Evolutionary conservation across 1,139 yeast genomes (phyloP), one percentile per base, ranked within the genome.

Genomic region (Taphrina wiesneri): DNA sequence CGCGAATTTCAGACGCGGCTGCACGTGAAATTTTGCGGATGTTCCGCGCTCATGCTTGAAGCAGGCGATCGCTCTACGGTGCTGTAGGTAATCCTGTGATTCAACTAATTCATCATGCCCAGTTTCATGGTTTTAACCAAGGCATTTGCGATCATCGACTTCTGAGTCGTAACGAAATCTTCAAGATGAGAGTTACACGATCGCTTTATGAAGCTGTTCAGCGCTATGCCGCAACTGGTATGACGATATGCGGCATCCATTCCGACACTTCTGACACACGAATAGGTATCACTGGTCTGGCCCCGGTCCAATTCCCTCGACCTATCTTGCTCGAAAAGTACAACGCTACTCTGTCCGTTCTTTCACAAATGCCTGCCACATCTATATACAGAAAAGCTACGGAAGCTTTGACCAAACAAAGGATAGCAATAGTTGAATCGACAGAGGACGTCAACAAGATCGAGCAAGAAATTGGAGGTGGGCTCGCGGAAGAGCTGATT

Each of bases 301-400:
- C 80, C 75, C 88, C 86, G 74, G 96, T 89, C 75, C 96, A 96
- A 67, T 83, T 87, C 75, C 96, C 96, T 67, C 84, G 90, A 76
- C 93, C 95, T 1, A 89, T 92, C 2, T 81, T 90, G 72, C 79
- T 85, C 67, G 83, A 88, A 63, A 80, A 89, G 59, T 90, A 90
- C 78, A 83, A 83, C 71, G 84, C 87, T 68, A 90, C 96, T 1
- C 79, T 90, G 72, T 77, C 79, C 53, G 81, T 84, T 59, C 80
- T 90, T 72, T 78, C 82, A 57, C 83, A 84, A 72, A 86, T 86
- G 75, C 96, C 96, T 39, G 77, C 82, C 66, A 83, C 85, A 43
- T 85, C 92, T 32, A 85, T 90, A 39, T 90, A 90, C 79, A 83
- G 87, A 76, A 88, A 87, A 74, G 83, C 95, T 1, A 88, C 87